Base-by-base conservation (phyloP, 192 early-diverging fungal species). In the Spizellomyces sp. region DNA sequence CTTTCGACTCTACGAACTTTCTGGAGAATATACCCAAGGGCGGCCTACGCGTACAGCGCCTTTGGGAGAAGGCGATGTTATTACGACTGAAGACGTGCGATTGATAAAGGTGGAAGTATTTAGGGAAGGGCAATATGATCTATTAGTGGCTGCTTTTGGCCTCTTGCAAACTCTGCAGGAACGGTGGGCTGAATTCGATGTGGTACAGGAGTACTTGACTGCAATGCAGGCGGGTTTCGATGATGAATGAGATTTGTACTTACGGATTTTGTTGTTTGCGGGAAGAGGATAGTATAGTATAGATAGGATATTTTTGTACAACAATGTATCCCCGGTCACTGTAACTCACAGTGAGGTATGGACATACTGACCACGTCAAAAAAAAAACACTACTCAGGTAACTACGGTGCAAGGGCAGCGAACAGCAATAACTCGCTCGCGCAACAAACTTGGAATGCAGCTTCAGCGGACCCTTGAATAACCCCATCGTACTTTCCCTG, bases 161-260 rank as follows among this genome's bases (percentile, higher is more conserved):
- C 21, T 72, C 21, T 47, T 79, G 45, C 50, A 54, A 27, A 45
- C 21, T 55, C 48, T 80, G 47, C 79, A 80, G 44, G 75, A 59
- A 54, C 44, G 59, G 58, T 80, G 69, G 56, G 66, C 63, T 41
- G 71, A 74, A 43, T 10, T 64, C 27, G 55, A 67, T 6, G n/a
- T 8, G 17, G 79, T 80, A 6, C 67, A 64, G n/a, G 48, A 19
- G 50, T 80, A 80, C 48, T 58, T 80, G 75, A 17, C 19, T 6
- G 61, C 22, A 15, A 77, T 79, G 73, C 73, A 68, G 52, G 71
- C 14, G 7, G 62, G 12, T 22, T 12, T 4, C 22, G 21, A 19
- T 54, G 50, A 54, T 54, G 50, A 12, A 54, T 54, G 17, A 54
- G 50, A 36, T 36, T 36, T 36, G 27, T 36, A 36, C 27, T 36